Base-by-base conservation (phyloP, 306 rosid genomes). In the Quercus dentata region DNA sequence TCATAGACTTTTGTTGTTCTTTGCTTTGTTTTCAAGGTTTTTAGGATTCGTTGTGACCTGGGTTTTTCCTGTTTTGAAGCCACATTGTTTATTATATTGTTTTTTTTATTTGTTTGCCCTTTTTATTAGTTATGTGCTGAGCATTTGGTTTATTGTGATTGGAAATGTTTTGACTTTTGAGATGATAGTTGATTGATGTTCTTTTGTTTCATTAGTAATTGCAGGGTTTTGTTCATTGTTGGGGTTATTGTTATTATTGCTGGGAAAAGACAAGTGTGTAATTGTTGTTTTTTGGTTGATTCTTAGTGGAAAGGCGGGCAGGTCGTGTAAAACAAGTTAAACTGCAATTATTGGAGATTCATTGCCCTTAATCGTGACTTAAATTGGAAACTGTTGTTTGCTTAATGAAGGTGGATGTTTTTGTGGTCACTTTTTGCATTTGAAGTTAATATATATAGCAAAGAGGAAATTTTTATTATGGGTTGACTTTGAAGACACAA, bases 211-310 rank as follows among this genome's bases (percentile, higher is more conserved):
- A 15, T 52, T 28, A 74, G 69, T 54, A 62, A 74, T 49, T 87
- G 78, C 87, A 87, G 91, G 88, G 57, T 83, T 74, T 70, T 69
- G 72, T 54, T 65, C 55, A 11, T 61, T 82, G 87, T 35, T 33
- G 49, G 25, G 72, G 38, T 67, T 67, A 11, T 18, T 67, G 25
- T 33, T 19, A 17, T 31, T 18, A 1, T 33, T 11, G 6, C 62
- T 75, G 59, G 46, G 64, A 69, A 76, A 69, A 56, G 78, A 62
- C 67, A 74, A 31, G 68, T 8, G 70, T 28, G 5, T 49, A 59
- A n/a, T 58, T 72, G 63, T 55, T 35, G 59, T 74, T 64, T 67
- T 18, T 21, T 28, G 67, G 62, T 77, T 56, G 79, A 77, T 59
- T 77, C 38, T 80, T 77, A 51, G 2, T 8, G 38, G 75, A 74